These are phyloP conservation scores for Lithohypha guttulata DNA, from an alignment of 2,329 filamentous ascomycete species.

Conservation along the genomic window DNA sequence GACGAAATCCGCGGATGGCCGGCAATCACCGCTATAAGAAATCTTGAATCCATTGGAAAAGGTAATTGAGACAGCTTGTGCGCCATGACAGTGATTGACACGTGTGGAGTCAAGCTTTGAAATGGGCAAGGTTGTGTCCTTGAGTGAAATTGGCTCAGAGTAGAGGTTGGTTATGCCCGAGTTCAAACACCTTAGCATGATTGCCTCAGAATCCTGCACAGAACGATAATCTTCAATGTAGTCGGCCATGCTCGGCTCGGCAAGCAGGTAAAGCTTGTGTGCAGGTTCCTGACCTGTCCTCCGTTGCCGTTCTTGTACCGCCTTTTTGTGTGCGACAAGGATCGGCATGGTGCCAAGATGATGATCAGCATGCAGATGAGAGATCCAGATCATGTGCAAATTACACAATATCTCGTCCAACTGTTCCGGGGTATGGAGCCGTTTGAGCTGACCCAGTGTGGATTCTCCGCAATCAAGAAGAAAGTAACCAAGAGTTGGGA, in stretches of 20 bases:
- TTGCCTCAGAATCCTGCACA: conserved; percentile 64
- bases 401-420: conserved; percentile 63
- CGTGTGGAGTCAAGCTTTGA: conserved; percentile 50
- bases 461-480: conserved; percentile 88
- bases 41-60: conserved; percentile 74
- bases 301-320: conserved; percentile 5
- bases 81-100: conserved; percentile 70
- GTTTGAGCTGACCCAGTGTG: conserved; percentile 75
- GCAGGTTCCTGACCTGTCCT: conserved; percentile 10
- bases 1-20: conserved; percentile 62
- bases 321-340: conserved; percentile 48
- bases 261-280: conserved; percentile 51
- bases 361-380: conserved; percentile 91
- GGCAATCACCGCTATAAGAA: conserved; percentile 88
- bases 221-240: conserved; percentile 72
- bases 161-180: conserved; percentile 12
- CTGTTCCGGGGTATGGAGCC: conserved; percentile 56
- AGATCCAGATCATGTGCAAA: conserved; percentile 79
- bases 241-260: conserved; percentile 57
- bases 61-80: conserved; percentile 66
- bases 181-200: conserved; percentile 10
- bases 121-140: conserved; percentile 12
- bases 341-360: conserved; percentile 75
- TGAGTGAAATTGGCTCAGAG: conserved; percentile 8
- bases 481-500: conserved; percentile 72